These are phyloP conservation scores for Apium graveolens DNA, from an alignment of 129 eudicot species.

Conservation along the genomic window DNA sequence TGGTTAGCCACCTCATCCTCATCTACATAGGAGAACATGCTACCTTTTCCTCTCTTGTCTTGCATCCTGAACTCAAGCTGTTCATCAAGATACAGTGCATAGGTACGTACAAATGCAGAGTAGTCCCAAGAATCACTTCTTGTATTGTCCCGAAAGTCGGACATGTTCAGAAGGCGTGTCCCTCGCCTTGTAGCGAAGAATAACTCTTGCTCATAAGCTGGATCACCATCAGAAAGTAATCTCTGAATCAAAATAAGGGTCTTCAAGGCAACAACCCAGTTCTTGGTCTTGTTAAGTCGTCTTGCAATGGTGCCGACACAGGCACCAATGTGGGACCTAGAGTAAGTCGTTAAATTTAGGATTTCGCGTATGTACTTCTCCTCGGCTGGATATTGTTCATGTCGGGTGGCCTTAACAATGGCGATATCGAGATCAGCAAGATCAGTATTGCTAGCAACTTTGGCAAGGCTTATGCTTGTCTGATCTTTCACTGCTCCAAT, in stretches of 20 bases:
- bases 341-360: constrained; percentile 50
- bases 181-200: constrained; percentile 91
- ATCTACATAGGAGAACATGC: constrained; percentile 19
- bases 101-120: constrained; percentile 79
- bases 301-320: constrained; percentile 67
- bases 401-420: constrained; percentile 83
- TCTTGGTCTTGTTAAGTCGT: constrained; percentile 78
- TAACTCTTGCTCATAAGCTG: constrained; percentile 65
- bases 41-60: constrained; percentile 38
- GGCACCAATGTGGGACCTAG: constrained; percentile 44
- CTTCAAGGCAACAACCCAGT: constrained; percentile 90
- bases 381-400: constrained; percentile 67
- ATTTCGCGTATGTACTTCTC: constrained; percentile 64
- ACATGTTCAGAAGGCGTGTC: constrained; percentile 82
- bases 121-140: constrained; percentile 69
- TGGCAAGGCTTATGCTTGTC: constrained; percentile 78
- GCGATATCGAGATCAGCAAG: constrained; percentile 75
- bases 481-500: constrained; percentile 91
- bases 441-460: constrained; percentile 43
- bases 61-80: constrained; percentile 82
- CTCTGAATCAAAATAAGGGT: constrained; percentile 63
- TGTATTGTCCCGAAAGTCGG: constrained; percentile 66
- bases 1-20: constrained; percentile 24
- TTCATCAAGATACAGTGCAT: constrained; percentile 72
- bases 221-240: constrained; percentile 60